phyloP scores from a whole-genome alignment of 805 yeast species.

The Saccharomyces paradoxus region DNA sequence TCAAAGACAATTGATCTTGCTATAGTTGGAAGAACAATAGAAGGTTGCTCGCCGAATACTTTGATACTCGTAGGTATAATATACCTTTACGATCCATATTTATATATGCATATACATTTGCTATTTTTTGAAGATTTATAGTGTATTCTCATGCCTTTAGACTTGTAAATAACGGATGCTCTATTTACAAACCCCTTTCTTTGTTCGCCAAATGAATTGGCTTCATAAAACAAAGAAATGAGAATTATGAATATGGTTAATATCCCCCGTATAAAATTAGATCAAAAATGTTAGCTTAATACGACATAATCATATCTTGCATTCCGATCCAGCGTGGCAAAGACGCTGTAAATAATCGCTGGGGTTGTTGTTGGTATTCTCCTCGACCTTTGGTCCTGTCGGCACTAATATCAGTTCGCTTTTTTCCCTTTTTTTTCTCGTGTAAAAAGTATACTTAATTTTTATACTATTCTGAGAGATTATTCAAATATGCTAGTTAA shows the following conservation, averaged over 20 bases:
- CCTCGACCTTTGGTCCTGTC: background rate
- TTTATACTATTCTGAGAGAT: no score
- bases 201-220: slow-evolving; percentile 3
- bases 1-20: background rate
- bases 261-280: background rate
- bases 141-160: slow-evolving; percentile 37
- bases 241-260: slow-evolving; percentile 1
- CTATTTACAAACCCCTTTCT: slow-evolving; percentile 35
- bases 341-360: background rate
- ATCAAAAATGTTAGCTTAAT: background rate
- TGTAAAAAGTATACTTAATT: no score
- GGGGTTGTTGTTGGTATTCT: background rate
- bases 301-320: background rate
- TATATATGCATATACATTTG: slow-evolving; percentile 2
- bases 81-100: background rate
- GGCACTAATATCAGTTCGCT: background rate
- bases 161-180: slow-evolving; percentile 29
- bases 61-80: background rate
- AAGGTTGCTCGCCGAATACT: background rate
- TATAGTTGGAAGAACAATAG: background rate
- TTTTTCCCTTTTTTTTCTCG: background rate
- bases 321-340: background rate
- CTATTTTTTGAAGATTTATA: slow-evolving; percentile 7
- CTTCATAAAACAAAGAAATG: slow-evolving; percentile 8
- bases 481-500: no score